phyloP scores from a whole-genome alignment of 2,329 filamentous ascomycete genomes.

The Cladosporium sp. region DNA sequence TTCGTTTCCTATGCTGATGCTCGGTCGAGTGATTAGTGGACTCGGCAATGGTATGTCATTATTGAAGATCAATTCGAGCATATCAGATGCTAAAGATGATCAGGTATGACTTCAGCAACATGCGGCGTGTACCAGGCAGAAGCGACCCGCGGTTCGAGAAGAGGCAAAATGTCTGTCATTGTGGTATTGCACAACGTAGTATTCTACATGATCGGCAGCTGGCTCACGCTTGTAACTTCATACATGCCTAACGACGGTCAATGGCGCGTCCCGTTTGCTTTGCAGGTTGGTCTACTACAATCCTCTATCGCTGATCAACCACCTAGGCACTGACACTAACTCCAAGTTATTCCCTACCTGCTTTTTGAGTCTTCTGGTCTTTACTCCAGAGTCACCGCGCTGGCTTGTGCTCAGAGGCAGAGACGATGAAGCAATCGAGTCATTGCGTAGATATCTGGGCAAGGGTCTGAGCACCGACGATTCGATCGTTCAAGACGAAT shows the following conservation, averaged over 20 bases:
- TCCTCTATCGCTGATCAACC: no score
- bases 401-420: slow-evolving; percentile 39
- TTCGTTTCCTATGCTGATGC: slow-evolving; percentile 45
- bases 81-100: neutral
- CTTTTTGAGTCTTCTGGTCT: slow-evolving; percentile 33
- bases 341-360: slow-evolving; percentile 31
- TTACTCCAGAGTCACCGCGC: slow-evolving; percentile 39
- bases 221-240: slow-evolving; percentile 48
- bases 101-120: slow-evolving; percentile 40
- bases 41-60: slow-evolving; percentile 37
- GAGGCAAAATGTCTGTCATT: slow-evolving; percentile 32
- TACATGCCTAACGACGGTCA: slow-evolving; percentile 39
- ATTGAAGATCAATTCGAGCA: neutral
- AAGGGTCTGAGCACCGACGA: slow-evolving; percentile 42
- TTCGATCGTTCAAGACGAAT: slow-evolving; percentile 1
- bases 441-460: slow-evolving; percentile 49
- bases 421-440: slow-evolving; percentile 31
- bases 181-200: slow-evolving; percentile 44
- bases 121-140: slow-evolving; percentile 49
- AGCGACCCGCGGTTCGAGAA: slow-evolving; percentile 36
- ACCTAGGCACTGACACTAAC: neutral
- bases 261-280: slow-evolving; percentile 44
- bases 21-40: slow-evolving; percentile 46
- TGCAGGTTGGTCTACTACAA: slow-evolving; percentile 21
- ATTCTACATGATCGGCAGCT: slow-evolving; percentile 47